Base-by-base conservation (phyloP, 441 rosid species). In the Metrosideros polymorpha region DNA sequence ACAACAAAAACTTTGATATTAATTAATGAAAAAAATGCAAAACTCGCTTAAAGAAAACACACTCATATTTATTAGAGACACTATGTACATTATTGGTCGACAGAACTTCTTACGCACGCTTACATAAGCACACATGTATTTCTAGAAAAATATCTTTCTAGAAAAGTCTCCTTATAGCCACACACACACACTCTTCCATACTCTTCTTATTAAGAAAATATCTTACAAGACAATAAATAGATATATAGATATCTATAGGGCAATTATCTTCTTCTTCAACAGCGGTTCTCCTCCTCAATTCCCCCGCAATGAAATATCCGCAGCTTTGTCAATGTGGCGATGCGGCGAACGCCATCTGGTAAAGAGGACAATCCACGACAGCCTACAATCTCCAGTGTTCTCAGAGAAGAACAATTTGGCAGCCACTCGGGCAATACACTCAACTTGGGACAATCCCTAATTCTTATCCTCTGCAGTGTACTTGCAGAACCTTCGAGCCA, bases 351-450 rank as follows among this genome's bases (percentile, higher is more conserved):
- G 43, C 43, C 13, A 0, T 9, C 76, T 1, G 43, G 76, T 0
- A 32, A 4, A 63, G 13, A 18, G 27, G 45, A 63, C 43, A 63
- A 32, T 18, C 4, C 0, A 32, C 0, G 76, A 63, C 76, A 61
- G 12, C 0, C 0, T 15, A 0, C 0, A 30, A 63, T 63, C 75
- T 30, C 1, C 42, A 17, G 3, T 17, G 2, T 8, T 8, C 0
- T 63, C 0, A 63, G 42, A 17, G 42, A 30, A 61, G 75, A 30
- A 8, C 75, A 63, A 17, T 63, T 8, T 63, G 7, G 75, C 75
- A 63, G 42, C 75, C 75, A 63, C 1, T 63, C 25, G 1, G 75
- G 75, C 75, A 63, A 63, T 17, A 0, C 42, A 1, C 42, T 17
- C 75, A 63, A 29, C 0, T 63, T 32, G 25, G 12, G 42, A 30